These are phyloP conservation scores for Gossypium bickii DNA, from an alignment of 345 rosid species.

Conservation along the genomic window DNA sequence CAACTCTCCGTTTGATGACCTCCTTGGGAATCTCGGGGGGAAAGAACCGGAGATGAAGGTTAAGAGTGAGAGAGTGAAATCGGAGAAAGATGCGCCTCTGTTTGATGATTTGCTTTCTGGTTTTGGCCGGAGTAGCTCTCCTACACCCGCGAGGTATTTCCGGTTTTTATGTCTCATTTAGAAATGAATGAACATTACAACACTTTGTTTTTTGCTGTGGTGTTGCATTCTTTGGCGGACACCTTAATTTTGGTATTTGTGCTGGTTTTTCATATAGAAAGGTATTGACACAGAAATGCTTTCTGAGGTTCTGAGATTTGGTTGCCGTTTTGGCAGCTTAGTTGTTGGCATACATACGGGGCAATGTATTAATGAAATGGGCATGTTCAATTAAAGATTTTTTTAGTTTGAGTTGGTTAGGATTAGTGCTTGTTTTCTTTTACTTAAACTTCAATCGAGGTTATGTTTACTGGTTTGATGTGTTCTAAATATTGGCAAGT, in stretches of 20 bases:
- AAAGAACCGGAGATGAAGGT: slow-evolving; percentile 23
- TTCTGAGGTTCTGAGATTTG: neutral
- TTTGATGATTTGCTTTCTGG: slow-evolving; percentile 79
- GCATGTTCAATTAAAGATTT: neutral
- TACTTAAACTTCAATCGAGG: neutral
- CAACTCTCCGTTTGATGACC: slow-evolving; percentile 50
- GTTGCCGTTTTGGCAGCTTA: neutral
- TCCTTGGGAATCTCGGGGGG: slow-evolving; percentile 46
- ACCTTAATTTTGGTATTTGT: neutral
- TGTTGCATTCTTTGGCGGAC: neutral
- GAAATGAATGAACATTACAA: neutral
- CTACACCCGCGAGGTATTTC: slow-evolving; percentile 35
- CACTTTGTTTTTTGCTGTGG: neutral
- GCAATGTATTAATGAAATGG: neutral
- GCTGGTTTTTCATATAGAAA: neutral
- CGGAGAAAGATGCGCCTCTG: slow-evolving; percentile 30
- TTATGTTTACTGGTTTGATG: too few species aligned
- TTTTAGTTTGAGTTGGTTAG: neutral
- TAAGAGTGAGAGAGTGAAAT: slow-evolving; percentile 26
- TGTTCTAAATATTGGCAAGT: neutral
- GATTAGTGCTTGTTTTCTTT: neutral
- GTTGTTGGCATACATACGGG: neutral
- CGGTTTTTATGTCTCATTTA: neutral
- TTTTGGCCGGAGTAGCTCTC: slow-evolving; percentile 58
- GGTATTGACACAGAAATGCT: neutral